Percentiles rank a stretch among this genome's conserved stretches.
These are phyloP conservation scores for Eutrema heterophyllum DNA, from an alignment of 345 rosid genomes.

Conservation along the genomic window DNA sequence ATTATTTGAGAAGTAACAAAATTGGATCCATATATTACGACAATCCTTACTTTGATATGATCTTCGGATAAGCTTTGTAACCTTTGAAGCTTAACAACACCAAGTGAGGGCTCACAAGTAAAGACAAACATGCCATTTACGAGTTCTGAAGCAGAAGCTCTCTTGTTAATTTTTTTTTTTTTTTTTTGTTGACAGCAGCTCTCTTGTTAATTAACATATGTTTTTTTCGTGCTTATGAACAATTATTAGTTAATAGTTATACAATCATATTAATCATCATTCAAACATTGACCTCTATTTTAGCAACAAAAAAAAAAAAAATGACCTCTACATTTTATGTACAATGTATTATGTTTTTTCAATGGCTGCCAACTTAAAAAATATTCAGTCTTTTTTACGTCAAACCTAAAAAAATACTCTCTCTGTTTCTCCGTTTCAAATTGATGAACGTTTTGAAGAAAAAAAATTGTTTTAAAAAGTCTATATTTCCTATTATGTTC, in stretches of 20 bases:
- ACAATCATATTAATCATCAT: neutral
- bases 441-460: no score
- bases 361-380: no score
- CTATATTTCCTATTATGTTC: no score
- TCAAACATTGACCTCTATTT: no score
- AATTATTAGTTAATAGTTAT: no score
- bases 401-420: no score
- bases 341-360: no score
- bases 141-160: neutral
- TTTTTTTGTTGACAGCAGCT: neutral
- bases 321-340: no score
- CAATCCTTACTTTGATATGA: neutral
- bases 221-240: neutral
- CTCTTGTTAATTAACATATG: neutral
- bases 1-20: neutral
- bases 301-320: no score
- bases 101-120: slow-evolving; percentile 4
- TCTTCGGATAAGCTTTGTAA: slow-evolving; percentile 9
- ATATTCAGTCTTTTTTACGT: no score
- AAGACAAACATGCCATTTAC: slow-evolving; percentile 16
- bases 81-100: slow-evolving; percentile 16
- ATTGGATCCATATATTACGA: neutral
- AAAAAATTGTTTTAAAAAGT: no score
- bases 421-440: no score
- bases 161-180: neutral